Conservation (phyloP, 495 filamentous ascomycete species). For the Penicillium macrosclerotiorum region DNA sequence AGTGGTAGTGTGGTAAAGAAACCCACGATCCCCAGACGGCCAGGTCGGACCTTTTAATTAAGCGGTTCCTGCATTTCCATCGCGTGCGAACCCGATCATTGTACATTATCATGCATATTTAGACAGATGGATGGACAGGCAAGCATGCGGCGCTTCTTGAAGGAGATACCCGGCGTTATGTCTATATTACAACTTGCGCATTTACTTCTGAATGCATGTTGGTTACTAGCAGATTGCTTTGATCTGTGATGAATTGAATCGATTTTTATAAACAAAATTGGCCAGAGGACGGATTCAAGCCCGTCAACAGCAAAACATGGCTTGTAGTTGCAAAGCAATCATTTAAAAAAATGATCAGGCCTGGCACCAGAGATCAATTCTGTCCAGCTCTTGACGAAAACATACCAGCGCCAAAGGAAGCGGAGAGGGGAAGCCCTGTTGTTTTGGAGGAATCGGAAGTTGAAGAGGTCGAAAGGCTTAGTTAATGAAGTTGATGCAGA, state of each 20-base stretch:
- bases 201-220: too few relatives aligned
- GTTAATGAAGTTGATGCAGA: slow-evolving; percentile 99
- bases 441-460: neutral
- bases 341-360: neutral
- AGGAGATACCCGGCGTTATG: slow-evolving; percentile 3
- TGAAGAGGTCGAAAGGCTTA: slow-evolving; percentile 36
- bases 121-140: too few relatives aligned
- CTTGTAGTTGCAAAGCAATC: too few relatives aligned
- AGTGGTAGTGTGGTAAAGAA: slow-evolving; percentile 57
- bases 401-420: slow-evolving; percentile 9
- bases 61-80: too few relatives aligned
- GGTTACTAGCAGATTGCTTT: too few relatives aligned
- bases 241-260: too few relatives aligned
- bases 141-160: too few relatives aligned
- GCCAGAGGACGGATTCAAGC: too few relatives aligned
- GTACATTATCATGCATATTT: too few relatives aligned
- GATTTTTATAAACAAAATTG: too few relatives aligned
- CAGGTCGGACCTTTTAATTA: slow-evolving; percentile 56
- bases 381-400: slow-evolving; percentile 7
- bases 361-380: neutral
- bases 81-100: too few relatives aligned
- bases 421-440: slow-evolving; percentile 1
- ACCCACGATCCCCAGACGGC: slow-evolving; percentile 53
- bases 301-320: too few relatives aligned
- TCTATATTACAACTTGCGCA: neutral